A percentile compares a stretch with the other conserved stretches of the same genome.
Evolutionary conservation across 495 filamentous ascomycete species (phyloP).

Genomic region (Aeminium ludgeri): DNA sequence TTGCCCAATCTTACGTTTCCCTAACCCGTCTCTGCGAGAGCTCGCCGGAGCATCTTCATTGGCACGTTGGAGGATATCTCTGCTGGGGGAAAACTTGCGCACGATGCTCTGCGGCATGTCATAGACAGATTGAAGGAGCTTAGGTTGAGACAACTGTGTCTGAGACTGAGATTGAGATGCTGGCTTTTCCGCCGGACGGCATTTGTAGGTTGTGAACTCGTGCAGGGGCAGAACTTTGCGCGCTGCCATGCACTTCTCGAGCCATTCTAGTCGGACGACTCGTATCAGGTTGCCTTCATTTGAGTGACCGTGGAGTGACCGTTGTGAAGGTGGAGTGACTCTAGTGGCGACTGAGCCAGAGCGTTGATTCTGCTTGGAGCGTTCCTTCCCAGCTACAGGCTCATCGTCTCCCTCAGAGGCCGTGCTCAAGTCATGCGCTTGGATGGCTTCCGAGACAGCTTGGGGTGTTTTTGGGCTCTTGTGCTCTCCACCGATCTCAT

Average conservation of each 20-base stretch:
- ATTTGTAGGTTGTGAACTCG: conserved; percentile 51
- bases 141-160: neutral
- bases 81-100: neutral
- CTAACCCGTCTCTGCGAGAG: conserved; percentile 2
- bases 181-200: conserved; percentile 23
- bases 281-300: conserved; percentile 30
- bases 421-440: conserved; percentile 27
- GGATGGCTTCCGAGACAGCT: conserved; percentile 12
- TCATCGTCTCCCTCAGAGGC: conserved; percentile 20
- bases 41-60: conserved; percentile 29
- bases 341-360: neutral
- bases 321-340: neutral
- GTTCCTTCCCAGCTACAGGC: neutral
- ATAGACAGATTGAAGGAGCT: neutral
- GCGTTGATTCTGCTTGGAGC: conserved; percentile 11
- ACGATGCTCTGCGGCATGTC: neutral
- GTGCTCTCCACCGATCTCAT: too few relatives aligned
- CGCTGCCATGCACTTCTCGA: conserved; percentile 41
- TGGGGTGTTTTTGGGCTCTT: too few relatives aligned
- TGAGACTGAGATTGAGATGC: neutral
- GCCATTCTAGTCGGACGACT: conserved; percentile 64
- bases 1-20: conserved; percentile 5
- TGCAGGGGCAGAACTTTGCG: conserved; percentile 38
- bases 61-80: conserved; percentile 36
- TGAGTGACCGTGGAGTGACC: neutral